Evolutionary conservation across 352 stramenopile species (phyloP), one percentile per base, ranked within the genome.

Genomic region (Pythium oligandrum): DNA sequence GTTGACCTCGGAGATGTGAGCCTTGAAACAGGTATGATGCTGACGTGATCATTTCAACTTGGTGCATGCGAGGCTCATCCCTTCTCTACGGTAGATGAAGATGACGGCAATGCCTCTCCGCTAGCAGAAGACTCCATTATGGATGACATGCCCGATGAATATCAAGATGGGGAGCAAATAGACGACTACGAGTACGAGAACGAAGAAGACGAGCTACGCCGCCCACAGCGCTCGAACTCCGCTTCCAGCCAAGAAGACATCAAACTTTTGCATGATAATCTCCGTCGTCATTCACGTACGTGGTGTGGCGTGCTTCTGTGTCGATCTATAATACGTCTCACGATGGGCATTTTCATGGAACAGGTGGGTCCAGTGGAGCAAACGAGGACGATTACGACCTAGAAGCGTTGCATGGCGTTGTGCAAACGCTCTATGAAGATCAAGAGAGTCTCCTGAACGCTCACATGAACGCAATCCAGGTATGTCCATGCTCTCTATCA

Each of bases 391-490:
- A 68, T 50, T 86, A 78, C 53, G 63, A 78, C 12, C 57, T 86
- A n/a, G 80, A 85, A 65, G 61, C 71, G 1, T 68, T 86, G 9
- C 78, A 88, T 40, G 83, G 80, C 54, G 76, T 90, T 63, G 82
- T 90, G 56, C 49, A 98, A 61, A 88, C 77, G 17, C 60, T 98
- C 7, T 98, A 98, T 53, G 95, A 98, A 70, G 86, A 98, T 53
- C 95, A 99, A 78, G 96, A 99, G 61, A 75, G 83, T 6, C 65
- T 99, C 36, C 68, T 99, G 42, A 98, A 98, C 51, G 68, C 90
- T 12, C 96, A 99, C 75, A 99, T 99, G 95, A 94, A 75, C 42
- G 87, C 90, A 35, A 98, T 98, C 57, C 90, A 96, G 78, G 88
- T 95, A 59, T 8, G 48, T 45, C 3, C 17, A 35, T 11, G 37